Evolutionary conservation across 441 rosid genomes (phyloP).

Genomic region (Biscutella auriculata): DNA sequence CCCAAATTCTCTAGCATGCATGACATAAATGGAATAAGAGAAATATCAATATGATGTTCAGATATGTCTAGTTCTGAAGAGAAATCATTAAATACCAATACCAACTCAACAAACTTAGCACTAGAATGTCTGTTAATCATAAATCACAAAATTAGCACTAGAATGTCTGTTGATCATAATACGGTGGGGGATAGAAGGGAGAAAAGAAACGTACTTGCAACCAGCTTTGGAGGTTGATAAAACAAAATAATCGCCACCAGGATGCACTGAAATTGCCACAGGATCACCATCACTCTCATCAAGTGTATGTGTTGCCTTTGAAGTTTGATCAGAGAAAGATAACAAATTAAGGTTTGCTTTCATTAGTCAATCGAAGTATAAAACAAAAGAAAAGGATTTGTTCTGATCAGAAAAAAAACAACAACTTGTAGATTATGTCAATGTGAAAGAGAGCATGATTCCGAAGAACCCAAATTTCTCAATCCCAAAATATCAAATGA

Average conservation of each 20-base stretch:
- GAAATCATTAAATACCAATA: not conserved
- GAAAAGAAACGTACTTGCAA: constrained; percentile 56
- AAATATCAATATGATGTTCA: not conserved
- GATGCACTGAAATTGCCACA: constrained; percentile 58
- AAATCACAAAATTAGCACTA: too few relatives aligned
- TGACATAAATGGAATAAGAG: not conserved
- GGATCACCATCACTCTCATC: constrained; percentile 69
- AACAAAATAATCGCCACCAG: constrained; percentile 69
- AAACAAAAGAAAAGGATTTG: not conserved
- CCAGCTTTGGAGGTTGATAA: constrained; percentile 75
- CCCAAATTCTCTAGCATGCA: not conserved
- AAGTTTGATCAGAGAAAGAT: not conserved
- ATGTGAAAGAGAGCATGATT: not conserved
- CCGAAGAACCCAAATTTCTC: not conserved
- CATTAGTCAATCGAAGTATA: constrained; percentile 1
- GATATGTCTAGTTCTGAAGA: not conserved
- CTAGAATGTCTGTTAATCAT: not conserved
- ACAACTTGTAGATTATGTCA: not conserved
- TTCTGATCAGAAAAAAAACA: not conserved
- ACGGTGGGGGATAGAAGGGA: not conserved
- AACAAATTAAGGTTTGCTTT: not conserved
- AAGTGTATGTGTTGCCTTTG: constrained; percentile 49
- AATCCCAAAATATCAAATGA: not conserved
- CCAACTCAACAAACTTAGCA: not conserved
- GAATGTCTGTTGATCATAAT: not conserved